A percentile compares a stretch with the other conserved stretches of the same genome.
Evolutionary conservation across 108 stramenopile genomes (phyloP).

Genomic region (Epithemia pelagica): DNA sequence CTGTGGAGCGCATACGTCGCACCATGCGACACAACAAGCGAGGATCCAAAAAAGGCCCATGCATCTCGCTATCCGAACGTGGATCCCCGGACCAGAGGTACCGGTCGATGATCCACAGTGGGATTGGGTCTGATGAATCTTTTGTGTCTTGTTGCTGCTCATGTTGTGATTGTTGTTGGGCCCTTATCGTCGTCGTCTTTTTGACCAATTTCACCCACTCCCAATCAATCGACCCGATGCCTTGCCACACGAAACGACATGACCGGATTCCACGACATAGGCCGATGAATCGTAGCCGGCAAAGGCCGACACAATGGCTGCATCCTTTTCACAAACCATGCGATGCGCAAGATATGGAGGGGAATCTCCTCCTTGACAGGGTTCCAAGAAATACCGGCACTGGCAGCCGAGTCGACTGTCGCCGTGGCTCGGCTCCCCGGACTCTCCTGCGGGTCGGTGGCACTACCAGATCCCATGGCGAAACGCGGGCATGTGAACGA

Average conservation of each 20-base stretch:
- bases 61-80: neutral
- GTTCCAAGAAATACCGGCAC: too few species aligned
- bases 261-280: conserved; percentile 38
- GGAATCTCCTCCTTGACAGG: too few species aligned
- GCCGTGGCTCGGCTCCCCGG: too few species aligned
- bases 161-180: conserved; percentile 20
- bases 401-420: too few species aligned
- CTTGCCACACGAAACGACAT: conserved; percentile 53
- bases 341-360: too few species aligned
- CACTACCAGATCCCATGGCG: too few species aligned
- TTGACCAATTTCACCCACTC: conserved; percentile 16
- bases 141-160: neutral
- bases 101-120: neutral
- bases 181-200: conserved; percentile 18
- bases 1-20: too few species aligned
- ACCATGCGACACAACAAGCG: too few species aligned
- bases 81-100: neutral
- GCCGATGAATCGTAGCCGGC: conserved; percentile 60
- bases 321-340: too few species aligned
- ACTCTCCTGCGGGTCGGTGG: too few species aligned
- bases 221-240: conserved; percentile 54
- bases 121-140: neutral
- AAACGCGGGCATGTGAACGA: too few species aligned
- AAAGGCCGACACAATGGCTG: conserved; percentile 37
- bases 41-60: too few species aligned